Evolutionary conservation across 1,139 yeast species (phyloP).

Genomic region (Petasospora rhodanensis): DNA sequence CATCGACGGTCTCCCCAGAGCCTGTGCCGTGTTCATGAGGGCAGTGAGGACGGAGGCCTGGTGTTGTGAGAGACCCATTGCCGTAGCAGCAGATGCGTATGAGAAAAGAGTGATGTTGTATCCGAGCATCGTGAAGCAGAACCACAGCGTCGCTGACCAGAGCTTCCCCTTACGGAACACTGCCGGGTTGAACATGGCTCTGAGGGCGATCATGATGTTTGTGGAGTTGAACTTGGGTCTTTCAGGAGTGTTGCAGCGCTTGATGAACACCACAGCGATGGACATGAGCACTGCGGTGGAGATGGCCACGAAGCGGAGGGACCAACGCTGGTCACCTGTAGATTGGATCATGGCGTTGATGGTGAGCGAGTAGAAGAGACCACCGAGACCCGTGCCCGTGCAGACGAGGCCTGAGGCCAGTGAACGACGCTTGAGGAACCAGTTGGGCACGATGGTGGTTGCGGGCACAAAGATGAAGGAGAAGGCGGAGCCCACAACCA

Average conservation of each 20-base stretch:
- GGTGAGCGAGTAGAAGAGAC: conserved; percentile 34
- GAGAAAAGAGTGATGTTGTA: conserved; percentile 60
- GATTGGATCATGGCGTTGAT: conserved; percentile 31
- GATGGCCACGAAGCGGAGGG: conserved; percentile 27
- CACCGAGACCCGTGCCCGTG: conserved; percentile 54
- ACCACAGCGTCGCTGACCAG: conserved; percentile 47
- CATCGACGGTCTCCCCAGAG: conserved; percentile 59
- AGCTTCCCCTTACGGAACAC: conserved; percentile 10
- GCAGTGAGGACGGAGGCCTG: conserved; percentile 63
- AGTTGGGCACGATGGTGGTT: conserved; percentile 45
- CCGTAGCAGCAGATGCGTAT: conserved; percentile 54
- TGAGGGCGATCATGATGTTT: conserved; percentile 8
- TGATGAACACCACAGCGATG: conserved; percentile 33
- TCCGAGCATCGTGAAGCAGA: conserved; percentile 47
- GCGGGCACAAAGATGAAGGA: conserved; percentile 53
- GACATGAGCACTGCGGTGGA: not conserved
- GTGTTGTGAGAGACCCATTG: conserved; percentile 49
- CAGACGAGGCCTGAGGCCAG: conserved; percentile 48
- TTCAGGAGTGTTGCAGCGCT: conserved; percentile 23
- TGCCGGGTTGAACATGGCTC: conserved; percentile 12
- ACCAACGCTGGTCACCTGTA: not conserved
- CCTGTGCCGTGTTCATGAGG: conserved; percentile 57
- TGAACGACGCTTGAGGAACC: conserved; percentile 49
- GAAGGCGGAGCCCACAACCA: conserved; percentile 55
- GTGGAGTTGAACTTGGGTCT: conserved; percentile 21